These are phyloP conservation scores for Bolboschoenoplectus hybrid DNA, from an alignment of 202 grass and related monocot species.

Conservation along the genomic window DNA sequence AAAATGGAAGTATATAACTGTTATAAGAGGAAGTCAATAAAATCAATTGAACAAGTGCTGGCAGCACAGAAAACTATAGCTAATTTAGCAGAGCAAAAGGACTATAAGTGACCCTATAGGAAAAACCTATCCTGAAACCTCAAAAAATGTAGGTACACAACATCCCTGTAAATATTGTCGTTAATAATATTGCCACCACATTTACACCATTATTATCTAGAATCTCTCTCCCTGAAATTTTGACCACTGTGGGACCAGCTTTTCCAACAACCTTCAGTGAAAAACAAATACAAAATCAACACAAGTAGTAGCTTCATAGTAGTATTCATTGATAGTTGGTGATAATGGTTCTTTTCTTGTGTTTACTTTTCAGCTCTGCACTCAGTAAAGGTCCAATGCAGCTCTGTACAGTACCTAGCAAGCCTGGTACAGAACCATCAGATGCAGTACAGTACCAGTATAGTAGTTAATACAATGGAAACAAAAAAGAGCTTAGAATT, in stretches of 20 bases:
- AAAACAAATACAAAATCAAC: slow-evolving; percentile 26
- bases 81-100: not conserved
- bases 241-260: slow-evolving; percentile 58
- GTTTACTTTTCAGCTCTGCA: slow-evolving; percentile 3
- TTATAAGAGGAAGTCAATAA: not conserved
- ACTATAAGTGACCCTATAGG: not conserved
- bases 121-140: slow-evolving; percentile 34
- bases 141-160: slow-evolving; percentile 75
- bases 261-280: slow-evolving; percentile 69
- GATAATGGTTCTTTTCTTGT: not conserved
- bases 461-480: not conserved
- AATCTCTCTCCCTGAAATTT: slow-evolving; percentile 81
- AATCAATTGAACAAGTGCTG: slow-evolving; percentile 23
- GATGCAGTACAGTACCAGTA: slow-evolving; percentile 1
- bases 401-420: not conserved
- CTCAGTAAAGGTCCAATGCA: not conserved
- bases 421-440: not conserved
- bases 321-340: not conserved
- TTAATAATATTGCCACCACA: slow-evolving; percentile 72
- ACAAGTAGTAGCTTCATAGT: not conserved
- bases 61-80: not conserved
- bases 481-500: not conserved
- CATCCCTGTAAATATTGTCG: slow-evolving; percentile 56
- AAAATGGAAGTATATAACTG: not conserved
- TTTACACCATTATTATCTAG: slow-evolving; percentile 93